These are phyloP conservation scores for Fennellomyces sp. DNA, from an alignment of 371 early-diverging fungal genomes.

Conservation along the genomic window DNA sequence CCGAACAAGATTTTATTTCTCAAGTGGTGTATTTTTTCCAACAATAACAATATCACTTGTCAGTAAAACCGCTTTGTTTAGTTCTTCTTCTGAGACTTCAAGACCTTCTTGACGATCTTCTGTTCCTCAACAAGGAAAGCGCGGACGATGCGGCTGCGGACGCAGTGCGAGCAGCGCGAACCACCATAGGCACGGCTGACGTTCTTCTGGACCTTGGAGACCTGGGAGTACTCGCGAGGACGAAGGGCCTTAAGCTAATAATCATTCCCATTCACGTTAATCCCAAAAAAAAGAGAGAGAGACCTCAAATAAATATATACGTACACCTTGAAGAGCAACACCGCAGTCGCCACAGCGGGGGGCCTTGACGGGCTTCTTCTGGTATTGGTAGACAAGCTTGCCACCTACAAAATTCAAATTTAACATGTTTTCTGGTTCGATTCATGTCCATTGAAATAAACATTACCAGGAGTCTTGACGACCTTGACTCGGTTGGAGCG, in stretches of 20 bases:
- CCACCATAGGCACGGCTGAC: slow-evolving; percentile 97
- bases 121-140: slow-evolving; percentile 99
- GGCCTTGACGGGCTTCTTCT: slow-evolving; percentile 90
- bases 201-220: slow-evolving; percentile 91
- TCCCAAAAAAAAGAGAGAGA: background rate
- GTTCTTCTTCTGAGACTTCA: slow-evolving; percentile 74
- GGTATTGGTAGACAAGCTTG: slow-evolving; percentile 88
- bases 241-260: slow-evolving; percentile 87
- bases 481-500: slow-evolving; percentile 94
- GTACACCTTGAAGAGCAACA: slow-evolving; percentile 84
- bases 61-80: slow-evolving; percentile 4
- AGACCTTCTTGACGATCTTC: slow-evolving; percentile 97
- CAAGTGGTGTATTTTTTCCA: background rate
- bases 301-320: slow-evolving; percentile 23
- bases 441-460: background rate
- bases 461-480: slow-evolving; percentile 94
- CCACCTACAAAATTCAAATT: slow-evolving; percentile 64
- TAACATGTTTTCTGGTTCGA: background rate
- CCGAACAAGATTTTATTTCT: background rate
- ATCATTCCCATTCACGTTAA: too few species aligned
- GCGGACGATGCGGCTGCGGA: slow-evolving; percentile 94
- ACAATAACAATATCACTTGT: too few species aligned
- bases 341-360: slow-evolving; percentile 99
- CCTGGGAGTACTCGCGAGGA: slow-evolving; percentile 83
- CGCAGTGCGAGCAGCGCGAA: slow-evolving; percentile 91